Evolutionary conservation across 2,329 filamentous ascomycete genomes (phyloP), one percentile per base, ranked within the genome.

Genomic region (Cercospora sp.): DNA sequence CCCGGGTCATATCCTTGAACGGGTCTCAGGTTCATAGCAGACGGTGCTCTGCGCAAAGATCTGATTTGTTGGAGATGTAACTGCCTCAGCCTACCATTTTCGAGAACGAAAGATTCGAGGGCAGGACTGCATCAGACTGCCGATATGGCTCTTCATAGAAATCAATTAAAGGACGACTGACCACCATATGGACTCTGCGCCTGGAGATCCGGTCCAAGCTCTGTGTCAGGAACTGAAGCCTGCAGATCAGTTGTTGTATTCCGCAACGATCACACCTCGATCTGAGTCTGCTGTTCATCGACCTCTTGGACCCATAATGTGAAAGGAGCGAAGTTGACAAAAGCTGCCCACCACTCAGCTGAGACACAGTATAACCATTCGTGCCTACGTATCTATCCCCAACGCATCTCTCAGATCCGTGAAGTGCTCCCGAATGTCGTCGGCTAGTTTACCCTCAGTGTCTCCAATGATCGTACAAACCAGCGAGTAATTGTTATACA

Each of bases 401-500:
- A 73, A 60, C 16, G 63, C 65, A 59, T 82, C 81, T 73, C 78
- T 80, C 72, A 93, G 78, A 64, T 83, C 83, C 76, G 91, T 90
- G 78, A 95, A 94, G 80, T 93, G 87, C 73, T 84, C 84, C 80
- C 90, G 89, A 78, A 94, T 89, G 75, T 97, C 93, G 26, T 83
- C 82, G 1, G 91, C 88, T 75, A 94, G 78, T 78, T 91, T 92
- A 3, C 92, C 92, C 10, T 86, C 84, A 4, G 88, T 86, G 74
- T 94, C 84, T 30, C 81, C 83, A 67, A 99, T 91, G 70, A 99
- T 97, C 10, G 95, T 97, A 75, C 93, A 84, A n/a, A 99, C 87
- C 71, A 99, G 84, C 64, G 92, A 96, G 80, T 97, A 98, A 79
- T 99, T 99, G 78, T 98, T 99, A 77, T 91, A 95, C 75, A 99